These are phyloP conservation scores for Lachancea lanzarotensis DNA, from an alignment of 805 yeast species.

Conservation along the genomic window DNA sequence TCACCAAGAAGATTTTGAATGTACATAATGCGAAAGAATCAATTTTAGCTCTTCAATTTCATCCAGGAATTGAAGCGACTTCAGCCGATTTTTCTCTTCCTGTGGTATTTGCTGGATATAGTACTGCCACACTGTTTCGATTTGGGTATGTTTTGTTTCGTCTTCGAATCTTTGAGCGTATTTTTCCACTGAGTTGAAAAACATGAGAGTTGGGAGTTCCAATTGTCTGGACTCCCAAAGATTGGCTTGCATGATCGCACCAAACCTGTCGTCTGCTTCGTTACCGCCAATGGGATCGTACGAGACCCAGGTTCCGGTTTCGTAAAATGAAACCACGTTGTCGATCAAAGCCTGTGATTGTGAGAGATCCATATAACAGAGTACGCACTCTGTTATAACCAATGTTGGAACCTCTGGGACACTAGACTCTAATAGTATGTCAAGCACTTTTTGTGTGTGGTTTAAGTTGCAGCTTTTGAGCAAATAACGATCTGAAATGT, in stretches of 20 bases:
- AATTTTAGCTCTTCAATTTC: conserved; percentile 52
- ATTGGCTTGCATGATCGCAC: conserved; percentile 48
- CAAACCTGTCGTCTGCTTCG: conserved; percentile 40
- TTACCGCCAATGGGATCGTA: conserved; percentile 57
- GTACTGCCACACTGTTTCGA: conserved; percentile 34
- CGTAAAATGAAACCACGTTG: conserved; percentile 27
- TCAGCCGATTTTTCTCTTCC: conserved; percentile 37
- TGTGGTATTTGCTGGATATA: conserved; percentile 29
- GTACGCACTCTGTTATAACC: conserved; percentile 50
- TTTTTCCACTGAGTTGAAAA: conserved; percentile 34
- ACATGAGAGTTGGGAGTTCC: conserved; percentile 35
- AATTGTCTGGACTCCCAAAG: conserved; percentile 43
- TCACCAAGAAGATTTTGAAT: conserved; percentile 29
- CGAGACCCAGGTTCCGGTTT: conserved; percentile 30
- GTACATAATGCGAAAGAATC: conserved; percentile 47
- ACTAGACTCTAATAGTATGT: conserved; percentile 17
- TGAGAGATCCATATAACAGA: conserved; percentile 44
- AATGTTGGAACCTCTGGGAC: conserved; percentile 38
- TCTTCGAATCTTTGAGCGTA: conserved; percentile 20
- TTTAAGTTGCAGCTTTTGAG: conserved; percentile 34
- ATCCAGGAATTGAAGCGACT: conserved; percentile 47
- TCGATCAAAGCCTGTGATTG: conserved; percentile 37
- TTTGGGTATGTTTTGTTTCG: conserved; percentile 3
- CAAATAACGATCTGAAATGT: conserved; percentile 20
- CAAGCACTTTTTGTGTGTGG: conserved; percentile 23